Conservation (phyloP, 345 rosid species). For the Brassica cretica region DNA sequence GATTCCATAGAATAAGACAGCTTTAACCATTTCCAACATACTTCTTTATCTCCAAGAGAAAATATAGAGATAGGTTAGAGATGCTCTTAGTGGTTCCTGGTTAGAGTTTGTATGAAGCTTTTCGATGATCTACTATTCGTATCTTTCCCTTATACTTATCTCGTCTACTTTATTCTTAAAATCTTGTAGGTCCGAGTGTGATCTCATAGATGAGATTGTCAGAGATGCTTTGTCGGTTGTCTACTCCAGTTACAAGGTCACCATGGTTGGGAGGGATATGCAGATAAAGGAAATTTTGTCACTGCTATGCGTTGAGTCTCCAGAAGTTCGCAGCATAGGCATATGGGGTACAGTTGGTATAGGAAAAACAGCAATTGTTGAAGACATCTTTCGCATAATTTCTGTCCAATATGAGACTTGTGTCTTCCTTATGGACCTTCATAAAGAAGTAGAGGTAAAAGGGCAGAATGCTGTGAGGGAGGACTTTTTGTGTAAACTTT, state of each 20-base stretch:
- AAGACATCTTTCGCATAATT: constrained; percentile 36
- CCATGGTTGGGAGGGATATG: constrained; percentile 28
- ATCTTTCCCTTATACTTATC: no score
- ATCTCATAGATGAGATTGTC: constrained; percentile 35
- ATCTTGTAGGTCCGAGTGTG: constrained; percentile 31
- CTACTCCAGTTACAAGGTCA: no score
- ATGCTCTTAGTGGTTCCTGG: no score
- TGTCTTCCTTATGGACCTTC: constrained; percentile 44
- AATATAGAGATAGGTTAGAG: no score
- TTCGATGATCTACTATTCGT: no score
- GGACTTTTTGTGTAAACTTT: background rate
- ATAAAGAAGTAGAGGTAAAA: constrained; percentile 9
- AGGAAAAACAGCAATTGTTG: constrained; percentile 56
- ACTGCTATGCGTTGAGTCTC: constrained; percentile 4
- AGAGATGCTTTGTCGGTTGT: background rate
- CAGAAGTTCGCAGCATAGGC: constrained; percentile 42
- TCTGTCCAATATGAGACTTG: constrained; percentile 41
- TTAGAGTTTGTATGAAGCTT: no score
- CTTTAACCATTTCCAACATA: no score
- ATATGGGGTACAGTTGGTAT: constrained; percentile 51
- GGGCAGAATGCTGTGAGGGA: constrained; percentile 21
- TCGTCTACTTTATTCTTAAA: background rate
- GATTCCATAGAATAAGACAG: no score
- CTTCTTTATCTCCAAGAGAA: no score
- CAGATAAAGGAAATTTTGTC: constrained; percentile 29